phyloP scores from a whole-genome alignment of 345 rosid species.

The Salix koriyanagi region DNA sequence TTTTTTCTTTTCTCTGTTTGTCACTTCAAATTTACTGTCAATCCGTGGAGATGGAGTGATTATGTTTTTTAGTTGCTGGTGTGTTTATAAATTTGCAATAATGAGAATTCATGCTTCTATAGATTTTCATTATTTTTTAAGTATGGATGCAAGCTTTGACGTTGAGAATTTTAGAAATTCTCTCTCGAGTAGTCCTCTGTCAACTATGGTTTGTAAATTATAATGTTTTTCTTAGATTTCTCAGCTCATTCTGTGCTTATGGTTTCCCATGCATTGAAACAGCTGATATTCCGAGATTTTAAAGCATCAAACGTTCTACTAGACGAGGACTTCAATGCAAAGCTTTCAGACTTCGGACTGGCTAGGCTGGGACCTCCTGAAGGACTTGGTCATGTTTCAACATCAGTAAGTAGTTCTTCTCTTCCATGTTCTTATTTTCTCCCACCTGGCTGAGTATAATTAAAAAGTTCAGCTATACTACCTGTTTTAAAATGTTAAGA shows the following conservation, averaged over 20 bases:
- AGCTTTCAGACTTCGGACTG: constrained; percentile 93
- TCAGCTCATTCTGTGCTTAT: constrained; percentile 6
- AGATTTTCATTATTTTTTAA: neutral
- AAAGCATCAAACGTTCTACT: constrained; percentile 85
- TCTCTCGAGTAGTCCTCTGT: neutral
- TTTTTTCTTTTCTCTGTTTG: neutral
- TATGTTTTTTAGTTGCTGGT: neutral
- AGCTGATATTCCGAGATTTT: constrained; percentile 91
- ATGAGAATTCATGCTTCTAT: neutral
- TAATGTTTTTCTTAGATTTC: neutral
- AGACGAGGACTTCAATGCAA: constrained; percentile 77
- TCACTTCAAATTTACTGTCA: neutral
- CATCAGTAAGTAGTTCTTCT: constrained; percentile 54
- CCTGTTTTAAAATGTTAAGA: neutral
- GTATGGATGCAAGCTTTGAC: neutral
- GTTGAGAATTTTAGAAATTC: neutral
- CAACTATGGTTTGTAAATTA: neutral
- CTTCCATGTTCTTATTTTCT: neutral
- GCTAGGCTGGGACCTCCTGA: constrained; percentile 93
- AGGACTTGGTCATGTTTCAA: constrained; percentile 82
- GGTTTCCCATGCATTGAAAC: constrained; percentile 17
- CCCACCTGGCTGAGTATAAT: neutral
- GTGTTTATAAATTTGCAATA: neutral
- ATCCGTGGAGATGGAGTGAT: neutral
- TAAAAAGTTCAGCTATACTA: neutral